Evolutionary conservation across 495 filamentous ascomycete genomes (phyloP), one percentile per base, ranked within the genome.

Genomic region (Parathielavia hyrcaniae): DNA sequence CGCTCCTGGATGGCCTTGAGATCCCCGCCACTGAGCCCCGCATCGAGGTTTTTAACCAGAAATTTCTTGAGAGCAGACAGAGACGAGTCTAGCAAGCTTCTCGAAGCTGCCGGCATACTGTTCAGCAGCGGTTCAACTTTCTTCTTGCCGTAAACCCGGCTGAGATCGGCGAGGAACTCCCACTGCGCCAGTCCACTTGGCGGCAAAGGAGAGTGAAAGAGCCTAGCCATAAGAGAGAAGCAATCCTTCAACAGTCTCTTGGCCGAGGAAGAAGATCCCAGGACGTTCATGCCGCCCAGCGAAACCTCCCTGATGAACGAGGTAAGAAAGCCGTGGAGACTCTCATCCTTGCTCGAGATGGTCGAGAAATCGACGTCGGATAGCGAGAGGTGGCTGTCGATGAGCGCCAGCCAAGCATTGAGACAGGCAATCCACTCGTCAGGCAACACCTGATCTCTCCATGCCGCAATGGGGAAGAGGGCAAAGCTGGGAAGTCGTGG

Each of bases 361-460:
- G 65, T 60, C 50, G 61, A 40, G 58, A 90, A 87, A 3, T 78
- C 71, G 40, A 79, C 60, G 17, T 76, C 72, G 4, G 83, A 67
- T 3, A 86, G 61, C 34, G 79, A 80, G 10, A 95, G 69, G 60
- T 89, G 80, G 45, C 81, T 76, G 30, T 83, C 77, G 23, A 83
- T 67, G 4, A 95, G 73, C 10, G 80, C 66, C 19, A 85, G 70
- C 90, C 90, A 95, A 43, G 88, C 86, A 67, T 89, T 83, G 17
- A 93, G 69, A 68, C 86, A 91, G 36, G 79, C 75, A 54, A 86
- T 80, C 90, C 90, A 95, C 70, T 95, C 89, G 34, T 80, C 72
- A 1, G 83, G 79, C 10, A 78, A 73, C 35, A 95, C 77, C 55
- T 78, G 79, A 34, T 80, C 79, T 61, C 85, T 81, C 72, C 90